Base-by-base conservation (phyloP, 805 yeast species). In the Allodekkera sacchari region DNA sequence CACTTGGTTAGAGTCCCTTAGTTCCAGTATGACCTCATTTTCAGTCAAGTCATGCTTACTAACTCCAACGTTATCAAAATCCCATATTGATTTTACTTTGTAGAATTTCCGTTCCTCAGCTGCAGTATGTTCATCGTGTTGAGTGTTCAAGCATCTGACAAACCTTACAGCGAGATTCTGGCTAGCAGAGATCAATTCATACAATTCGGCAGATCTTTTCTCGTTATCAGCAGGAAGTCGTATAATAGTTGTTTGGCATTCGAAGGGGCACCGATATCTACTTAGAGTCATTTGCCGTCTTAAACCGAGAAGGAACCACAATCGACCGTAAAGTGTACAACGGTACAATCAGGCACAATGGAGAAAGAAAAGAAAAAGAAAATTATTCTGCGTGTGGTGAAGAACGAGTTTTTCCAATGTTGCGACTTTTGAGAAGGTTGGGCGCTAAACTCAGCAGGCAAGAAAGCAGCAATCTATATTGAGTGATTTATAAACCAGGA, bases 21-120 rank as follows among this genome's bases (percentile, higher is more conserved):
- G 14, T 16, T 13, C 27, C 7, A 16, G 14, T 16, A 30, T 29
- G 17, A 28, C 15, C 22, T 34, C 34, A 12, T 32, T 18, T n/a
- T 32, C 25, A 6, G 28, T 20, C 8, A 17, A 12, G 16, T 16
- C 18, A 3, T 30, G 32, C 29, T 66, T 66, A 2, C 87, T 78
- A 3, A 82, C 89, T 1, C 85, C 88, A 28, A 82, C 70, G 45
- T 82, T 82, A 40, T 82, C 88, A 44, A 82, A 82, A 40, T 73
- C 82, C 92, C 92, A 82, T 32, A 77, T 74, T 44, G 79, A 83
- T 2, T 55, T 45, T 2, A 78, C 57, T 18, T 58, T 45, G 26
- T 64, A 59, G 45, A 74, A 50, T 12, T n/a, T 4, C 8, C 10
- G 22, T 10, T 24, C 25, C 28, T 14, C 13, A 18, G 27, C n/a